Evolutionary conservation across 345 rosid species (phyloP).

Genomic region (Ceriops zippeliana): DNA sequence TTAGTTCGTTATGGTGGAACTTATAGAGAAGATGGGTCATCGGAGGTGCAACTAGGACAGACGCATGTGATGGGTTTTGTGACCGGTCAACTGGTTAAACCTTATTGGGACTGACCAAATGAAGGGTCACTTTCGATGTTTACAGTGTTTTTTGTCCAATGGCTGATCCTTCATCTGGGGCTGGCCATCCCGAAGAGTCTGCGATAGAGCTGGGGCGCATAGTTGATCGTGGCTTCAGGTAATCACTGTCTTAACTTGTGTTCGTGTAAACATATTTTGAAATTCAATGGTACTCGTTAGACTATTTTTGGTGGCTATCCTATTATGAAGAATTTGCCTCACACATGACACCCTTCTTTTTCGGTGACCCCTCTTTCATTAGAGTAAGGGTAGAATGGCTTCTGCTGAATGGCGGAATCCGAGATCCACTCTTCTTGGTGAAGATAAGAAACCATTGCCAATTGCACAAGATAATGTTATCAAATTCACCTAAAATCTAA

Average conservation of each 20-base stretch:
- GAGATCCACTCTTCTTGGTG: too few species aligned
- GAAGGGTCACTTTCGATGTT: constrained; percentile 78
- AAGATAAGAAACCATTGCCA: too few species aligned
- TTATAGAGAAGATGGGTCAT: too few species aligned
- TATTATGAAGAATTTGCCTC: not conserved
- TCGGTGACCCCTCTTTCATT: not conserved
- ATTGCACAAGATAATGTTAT: too few species aligned
- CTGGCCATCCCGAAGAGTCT: constrained; percentile 88
- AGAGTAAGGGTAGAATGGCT: not conserved
- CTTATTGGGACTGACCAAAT: constrained; percentile 33
- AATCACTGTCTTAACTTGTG: constrained; percentile 4
- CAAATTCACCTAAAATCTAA: too few species aligned
- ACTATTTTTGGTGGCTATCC: too few species aligned
- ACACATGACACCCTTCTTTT: not conserved
- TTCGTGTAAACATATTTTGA: not conserved
- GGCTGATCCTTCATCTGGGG: constrained; percentile 95
- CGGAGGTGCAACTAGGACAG: too few species aligned
- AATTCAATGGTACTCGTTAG: too few species aligned
- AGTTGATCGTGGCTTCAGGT: constrained; percentile 91
- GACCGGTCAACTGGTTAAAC: constrained; percentile 79
- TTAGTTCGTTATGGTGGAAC: not conserved
- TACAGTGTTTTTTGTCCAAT: constrained; percentile 81
- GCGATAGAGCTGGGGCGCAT: constrained; percentile 87
- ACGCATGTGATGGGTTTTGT: constrained; percentile 88
- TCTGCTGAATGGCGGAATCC: not conserved